Evolutionary conservation across 345 rosid genomes (phyloP).

Genomic region (Corchorus capsularis): DNA sequence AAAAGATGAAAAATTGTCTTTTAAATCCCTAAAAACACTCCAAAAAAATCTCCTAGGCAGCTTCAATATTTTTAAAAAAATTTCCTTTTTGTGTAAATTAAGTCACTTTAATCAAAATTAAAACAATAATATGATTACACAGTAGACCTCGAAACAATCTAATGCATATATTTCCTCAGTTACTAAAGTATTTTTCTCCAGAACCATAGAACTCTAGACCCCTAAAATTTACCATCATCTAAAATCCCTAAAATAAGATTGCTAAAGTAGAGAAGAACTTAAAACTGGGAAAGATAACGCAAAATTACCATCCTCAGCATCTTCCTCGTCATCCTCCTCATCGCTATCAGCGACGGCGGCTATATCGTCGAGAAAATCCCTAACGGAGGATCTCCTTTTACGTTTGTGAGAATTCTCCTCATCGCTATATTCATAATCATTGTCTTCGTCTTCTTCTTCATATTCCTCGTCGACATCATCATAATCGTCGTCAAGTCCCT

Average conservation of each 20-base stretch:
- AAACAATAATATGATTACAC: no score
- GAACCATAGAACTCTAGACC: background rate
- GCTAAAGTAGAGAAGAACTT: slow-evolving; percentile 36
- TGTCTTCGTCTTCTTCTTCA: slow-evolving; percentile 46
- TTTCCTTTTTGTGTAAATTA: no score
- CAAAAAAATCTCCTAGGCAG: no score
- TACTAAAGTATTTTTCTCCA: background rate
- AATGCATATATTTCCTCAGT: no score
- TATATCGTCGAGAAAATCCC: slow-evolving; percentile 67
- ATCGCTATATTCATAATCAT: slow-evolving; percentile 49
- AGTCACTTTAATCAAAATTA: no score
- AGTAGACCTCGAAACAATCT: no score
- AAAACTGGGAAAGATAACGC: background rate
- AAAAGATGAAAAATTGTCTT: no score
- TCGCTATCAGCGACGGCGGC: slow-evolving; percentile 78
- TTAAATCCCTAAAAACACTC: no score
- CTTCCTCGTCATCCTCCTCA: slow-evolving; percentile 69
- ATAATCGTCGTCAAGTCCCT: slow-evolving; percentile 36
- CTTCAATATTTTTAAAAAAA: no score
- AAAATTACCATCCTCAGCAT: slow-evolving; percentile 45
- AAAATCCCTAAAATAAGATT: slow-evolving; percentile 16
- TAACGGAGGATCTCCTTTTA: slow-evolving; percentile 29
- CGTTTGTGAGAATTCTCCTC: slow-evolving; percentile 25
- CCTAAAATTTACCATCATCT: background rate
- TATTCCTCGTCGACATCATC: slow-evolving; percentile 24